Evolutionary conservation across 2,329 filamentous ascomycete species (phyloP).

Genomic region (Colletotrichum zoysiae): DNA sequence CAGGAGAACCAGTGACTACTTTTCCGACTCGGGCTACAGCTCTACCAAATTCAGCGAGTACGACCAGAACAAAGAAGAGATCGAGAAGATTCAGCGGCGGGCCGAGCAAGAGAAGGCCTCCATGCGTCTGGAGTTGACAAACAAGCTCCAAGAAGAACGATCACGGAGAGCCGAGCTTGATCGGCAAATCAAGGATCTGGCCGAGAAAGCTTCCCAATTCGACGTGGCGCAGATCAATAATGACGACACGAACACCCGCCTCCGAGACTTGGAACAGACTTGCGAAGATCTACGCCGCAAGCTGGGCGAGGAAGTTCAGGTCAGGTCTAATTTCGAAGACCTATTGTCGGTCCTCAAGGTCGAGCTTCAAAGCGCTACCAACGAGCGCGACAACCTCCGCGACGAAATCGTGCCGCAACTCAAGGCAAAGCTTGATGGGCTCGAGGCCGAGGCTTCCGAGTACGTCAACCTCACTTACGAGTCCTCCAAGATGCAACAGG

Average conservation of each 20-base stretch:
- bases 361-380: conserved; percentile 84
- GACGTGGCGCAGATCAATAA: conserved; percentile 67
- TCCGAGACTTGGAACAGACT: conserved; percentile 82
- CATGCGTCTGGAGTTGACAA: conserved; percentile 82
- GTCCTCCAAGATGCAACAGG: conserved; percentile 87
- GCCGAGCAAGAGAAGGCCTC: conserved; percentile 93
- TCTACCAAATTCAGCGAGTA: conserved; percentile 81
- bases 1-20: conserved; percentile 94
- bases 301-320: conserved; percentile 84
- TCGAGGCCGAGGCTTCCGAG: conserved; percentile 80
- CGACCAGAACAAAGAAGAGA: conserved; percentile 74
- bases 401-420: conserved; percentile 89
- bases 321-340: conserved; percentile 95
- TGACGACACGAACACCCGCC: conserved; percentile 68
- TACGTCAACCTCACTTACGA: conserved; percentile 82
- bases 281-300: conserved; percentile 87
- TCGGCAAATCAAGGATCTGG: conserved; percentile 84
- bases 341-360: conserved; percentile 85
- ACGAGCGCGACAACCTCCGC: conserved; percentile 91
- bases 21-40: conserved; percentile 93
- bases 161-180: conserved; percentile 81
- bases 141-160: conserved; percentile 89
- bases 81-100: conserved; percentile 85
- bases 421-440: conserved; percentile 79
- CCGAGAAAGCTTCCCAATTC: conserved; percentile 79